These are phyloP conservation scores for Blastobotrys mokoenaii DNA, from an alignment of 805 yeast genomes.

Conservation along the genomic window DNA sequence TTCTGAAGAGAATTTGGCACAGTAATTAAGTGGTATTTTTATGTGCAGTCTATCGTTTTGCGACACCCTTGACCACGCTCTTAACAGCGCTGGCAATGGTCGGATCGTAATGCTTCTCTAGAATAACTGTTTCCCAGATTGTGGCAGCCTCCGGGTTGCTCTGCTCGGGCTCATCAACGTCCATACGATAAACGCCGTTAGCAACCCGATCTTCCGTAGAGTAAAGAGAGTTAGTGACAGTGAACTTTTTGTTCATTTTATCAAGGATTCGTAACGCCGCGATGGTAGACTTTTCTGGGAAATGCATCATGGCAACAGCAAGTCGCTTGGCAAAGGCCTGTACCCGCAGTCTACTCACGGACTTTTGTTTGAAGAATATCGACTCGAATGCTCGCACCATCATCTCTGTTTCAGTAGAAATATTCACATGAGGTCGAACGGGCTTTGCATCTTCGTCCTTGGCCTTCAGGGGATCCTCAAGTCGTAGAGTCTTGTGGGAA, in stretches of 20 bases:
- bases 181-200: slow-evolving; percentile 68
- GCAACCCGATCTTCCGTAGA: slow-evolving; percentile 82
- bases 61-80: slow-evolving; percentile 5
- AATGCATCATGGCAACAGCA: slow-evolving; percentile 54
- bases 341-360: slow-evolving; percentile 31
- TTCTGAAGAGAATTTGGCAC: no score
- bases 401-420: slow-evolving; percentile 83
- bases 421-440: slow-evolving; percentile 55
- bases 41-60: neutral
- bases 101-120: slow-evolving; percentile 80
- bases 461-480: slow-evolving; percentile 61
- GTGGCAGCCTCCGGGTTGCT: slow-evolving; percentile 83
- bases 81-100: slow-evolving; percentile 58
- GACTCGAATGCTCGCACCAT: slow-evolving; percentile 68
- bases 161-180: slow-evolving; percentile 58
- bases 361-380: slow-evolving; percentile 40
- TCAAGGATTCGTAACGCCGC: slow-evolving; percentile 74
- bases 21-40: no score
- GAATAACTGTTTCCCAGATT: slow-evolving; percentile 76
- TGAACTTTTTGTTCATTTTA: slow-evolving; percentile 61
- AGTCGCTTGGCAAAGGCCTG: slow-evolving; percentile 77
- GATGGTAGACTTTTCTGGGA: slow-evolving; percentile 82
- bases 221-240: slow-evolving; percentile 65
- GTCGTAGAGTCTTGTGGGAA: slow-evolving; percentile 69
- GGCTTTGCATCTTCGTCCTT: slow-evolving; percentile 17